Conservation (phyloP, 768 basidiomycete genomes). For the Kwoniella dendrophila region DNA sequence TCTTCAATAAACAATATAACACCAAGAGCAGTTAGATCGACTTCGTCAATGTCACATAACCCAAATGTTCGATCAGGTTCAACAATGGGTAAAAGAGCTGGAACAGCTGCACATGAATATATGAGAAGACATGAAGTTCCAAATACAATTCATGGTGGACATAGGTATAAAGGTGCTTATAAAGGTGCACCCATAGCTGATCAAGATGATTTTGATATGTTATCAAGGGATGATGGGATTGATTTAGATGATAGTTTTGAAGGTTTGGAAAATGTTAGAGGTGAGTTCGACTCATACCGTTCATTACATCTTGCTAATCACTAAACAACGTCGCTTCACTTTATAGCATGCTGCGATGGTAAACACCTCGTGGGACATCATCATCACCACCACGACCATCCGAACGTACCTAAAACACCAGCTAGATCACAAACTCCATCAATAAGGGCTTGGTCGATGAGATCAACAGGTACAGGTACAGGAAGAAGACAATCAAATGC, state of each 20-base stretch:
- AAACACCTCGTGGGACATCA: slow-evolving; percentile 48
- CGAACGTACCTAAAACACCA: slow-evolving; percentile 21
- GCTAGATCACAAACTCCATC: slow-evolving; percentile 26
- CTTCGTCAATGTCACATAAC: slow-evolving; percentile 31
- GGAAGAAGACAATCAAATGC: slow-evolving; percentile 17
- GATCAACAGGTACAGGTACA: slow-evolving; percentile 6
- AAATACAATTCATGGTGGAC: slow-evolving; percentile 39
- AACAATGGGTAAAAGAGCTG: slow-evolving; percentile 74
- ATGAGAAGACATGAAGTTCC: slow-evolving; percentile 64
- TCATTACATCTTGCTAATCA: not conserved
- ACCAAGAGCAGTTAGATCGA: slow-evolving; percentile 32
- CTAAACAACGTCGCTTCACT: not conserved
- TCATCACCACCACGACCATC: slow-evolving; percentile 34
- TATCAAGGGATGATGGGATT: slow-evolving; percentile 51
- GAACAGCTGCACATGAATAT: slow-evolving; percentile 90
- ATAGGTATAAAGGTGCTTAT: slow-evolving; percentile 47
- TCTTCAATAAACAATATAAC: slow-evolving; percentile 38
- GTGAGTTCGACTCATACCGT: slow-evolving; percentile 30
- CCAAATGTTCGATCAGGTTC: slow-evolving; percentile 35
- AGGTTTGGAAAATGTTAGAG: slow-evolving; percentile 91
- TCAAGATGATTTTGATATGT: slow-evolving; percentile 44
- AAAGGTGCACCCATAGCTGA: slow-evolving; percentile 37
- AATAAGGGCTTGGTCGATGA: slow-evolving; percentile 30
- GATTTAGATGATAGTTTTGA: slow-evolving; percentile 72
- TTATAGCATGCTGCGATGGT: slow-evolving; percentile 52